Evolutionary conservation across 2,329 filamentous ascomycete species (phyloP).

Genomic region (Chrysoporthe cubensis): DNA sequence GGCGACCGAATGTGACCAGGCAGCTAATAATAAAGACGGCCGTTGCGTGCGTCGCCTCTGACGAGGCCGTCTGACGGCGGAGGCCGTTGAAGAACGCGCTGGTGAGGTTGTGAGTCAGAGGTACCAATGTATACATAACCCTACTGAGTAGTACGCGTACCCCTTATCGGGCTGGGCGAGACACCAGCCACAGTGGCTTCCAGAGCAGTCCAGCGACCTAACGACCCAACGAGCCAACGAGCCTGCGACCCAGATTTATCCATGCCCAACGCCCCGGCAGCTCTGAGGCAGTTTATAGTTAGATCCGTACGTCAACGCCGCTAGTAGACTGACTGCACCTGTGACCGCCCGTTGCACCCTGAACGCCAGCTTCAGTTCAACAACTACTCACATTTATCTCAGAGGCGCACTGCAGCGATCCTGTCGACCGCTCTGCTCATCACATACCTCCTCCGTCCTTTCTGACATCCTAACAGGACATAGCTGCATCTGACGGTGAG

Average conservation of each 20-base stretch:
- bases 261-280: constrained; percentile 13
- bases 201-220: neutral
- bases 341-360: constrained; percentile 16
- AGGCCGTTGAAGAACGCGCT: neutral
- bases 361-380: constrained; percentile 1
- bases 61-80: constrained; percentile 2
- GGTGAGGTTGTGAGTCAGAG: neutral
- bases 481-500: neutral
- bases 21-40: neutral
- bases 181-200: constrained; percentile 17
- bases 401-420: neutral
- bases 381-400: constrained; percentile 5
- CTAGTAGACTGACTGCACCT: constrained; percentile 5
- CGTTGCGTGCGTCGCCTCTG: constrained; percentile 7
- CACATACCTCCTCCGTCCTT: neutral
- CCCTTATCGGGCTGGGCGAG: neutral
- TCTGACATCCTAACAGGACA: neutral
- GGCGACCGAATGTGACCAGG: neutral
- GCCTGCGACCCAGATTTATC: constrained; percentile 6
- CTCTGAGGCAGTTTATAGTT: constrained; percentile 3
- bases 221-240: too few species aligned
- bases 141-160: neutral
- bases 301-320: constrained; percentile 13
- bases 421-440: neutral
- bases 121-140: too few species aligned